Base-by-base conservation (phyloP, 2,329 filamentous ascomycete genomes). In the Nannizzia gypsea region DNA sequence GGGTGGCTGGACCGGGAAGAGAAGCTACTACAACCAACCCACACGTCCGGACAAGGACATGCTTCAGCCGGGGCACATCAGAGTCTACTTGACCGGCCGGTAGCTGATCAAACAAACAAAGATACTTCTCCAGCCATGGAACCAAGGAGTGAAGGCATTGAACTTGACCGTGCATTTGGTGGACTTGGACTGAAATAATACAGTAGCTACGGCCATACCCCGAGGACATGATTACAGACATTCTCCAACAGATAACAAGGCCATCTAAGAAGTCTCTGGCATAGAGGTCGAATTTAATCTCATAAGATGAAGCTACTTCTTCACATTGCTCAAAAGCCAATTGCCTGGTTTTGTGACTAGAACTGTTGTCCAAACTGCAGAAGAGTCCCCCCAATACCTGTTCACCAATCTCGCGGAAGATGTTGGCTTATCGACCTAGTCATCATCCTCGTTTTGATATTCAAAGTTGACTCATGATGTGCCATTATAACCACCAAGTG, bases 1-100 rank as follows among this genome's bases (percentile, higher is more conserved):
- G 83, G 83, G 1, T 86, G 83, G 82, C 68, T 86, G 65, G 83
- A 86, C 67, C 75, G 82, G 24, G 78, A 83, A 28, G 80, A 81
- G 69, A 81, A 81, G 69, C 74, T 86, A 40, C 69, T 86, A 54
- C 80, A 81, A 67, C 83, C 82, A 11, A 72, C 66, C 28, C 66
- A 67, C 58, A 56, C 64, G 59, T 52, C 58, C 3, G 50, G 26
- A 34, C 63, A 61, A 13, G 61, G 57, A 36, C 6, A 8, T 20
- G 59, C 61, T 20, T 48, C 61, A 3, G 61, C 63, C 36, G 63
- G 61, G 34, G 63, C 65, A 24, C 57, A 63, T 17, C 64, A 62
- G 57, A 74, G 71, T 59, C 61, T 76, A 24, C 59, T 77, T 44
- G 74, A 76, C 59, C 71, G 70, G n/a, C 65, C 68, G n/a, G 66